Percentiles rank a stretch among this genome's conserved stretches.
Conservation (phyloP, 1,284 basidiomycete genomes). For the Cryptococcus sp. region DNA sequence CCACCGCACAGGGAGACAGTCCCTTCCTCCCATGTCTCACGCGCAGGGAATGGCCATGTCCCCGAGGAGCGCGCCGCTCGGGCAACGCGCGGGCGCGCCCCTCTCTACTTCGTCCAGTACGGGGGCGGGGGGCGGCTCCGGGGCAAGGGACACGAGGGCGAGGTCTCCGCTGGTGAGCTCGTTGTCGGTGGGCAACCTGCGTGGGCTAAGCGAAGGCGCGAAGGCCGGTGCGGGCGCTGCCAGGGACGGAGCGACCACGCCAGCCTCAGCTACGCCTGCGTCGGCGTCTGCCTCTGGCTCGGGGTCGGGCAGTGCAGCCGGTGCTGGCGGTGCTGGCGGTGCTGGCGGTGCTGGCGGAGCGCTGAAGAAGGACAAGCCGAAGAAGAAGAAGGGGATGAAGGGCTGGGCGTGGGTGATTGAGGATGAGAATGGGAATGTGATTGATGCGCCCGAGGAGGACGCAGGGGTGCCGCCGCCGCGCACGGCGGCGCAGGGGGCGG, state of each 20-base stretch:
- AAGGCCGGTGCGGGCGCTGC: neutral
- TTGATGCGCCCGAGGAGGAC: constrained; percentile 14
- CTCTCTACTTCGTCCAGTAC: neutral
- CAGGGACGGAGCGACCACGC: neutral
- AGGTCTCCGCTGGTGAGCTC: neutral
- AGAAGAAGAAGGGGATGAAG: constrained; percentile 43
- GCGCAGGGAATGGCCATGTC: neutral
- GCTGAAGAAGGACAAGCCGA: constrained; percentile 23
- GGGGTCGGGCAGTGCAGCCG: neutral
- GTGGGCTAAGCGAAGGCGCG: neutral
- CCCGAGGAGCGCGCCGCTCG: neutral
- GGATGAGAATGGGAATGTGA: constrained; percentile 41
- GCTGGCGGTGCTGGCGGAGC: constrained; percentile 10
- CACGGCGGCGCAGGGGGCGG: neutral
- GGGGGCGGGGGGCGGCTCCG: neutral
- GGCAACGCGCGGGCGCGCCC: neutral
- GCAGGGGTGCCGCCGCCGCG: neutral
- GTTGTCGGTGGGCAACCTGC: neutral
- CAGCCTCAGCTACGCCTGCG: neutral
- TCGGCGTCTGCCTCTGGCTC: neutral
- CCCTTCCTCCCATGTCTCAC: constrained; percentile 10
- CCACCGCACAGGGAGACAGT: constrained; percentile 10
- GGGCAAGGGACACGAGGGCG: neutral
- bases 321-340: neutral
- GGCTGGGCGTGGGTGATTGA: constrained; percentile 43